Base-by-base conservation (phyloP, 495 filamentous ascomycete species). In the Achaetomiella virescens region DNA sequence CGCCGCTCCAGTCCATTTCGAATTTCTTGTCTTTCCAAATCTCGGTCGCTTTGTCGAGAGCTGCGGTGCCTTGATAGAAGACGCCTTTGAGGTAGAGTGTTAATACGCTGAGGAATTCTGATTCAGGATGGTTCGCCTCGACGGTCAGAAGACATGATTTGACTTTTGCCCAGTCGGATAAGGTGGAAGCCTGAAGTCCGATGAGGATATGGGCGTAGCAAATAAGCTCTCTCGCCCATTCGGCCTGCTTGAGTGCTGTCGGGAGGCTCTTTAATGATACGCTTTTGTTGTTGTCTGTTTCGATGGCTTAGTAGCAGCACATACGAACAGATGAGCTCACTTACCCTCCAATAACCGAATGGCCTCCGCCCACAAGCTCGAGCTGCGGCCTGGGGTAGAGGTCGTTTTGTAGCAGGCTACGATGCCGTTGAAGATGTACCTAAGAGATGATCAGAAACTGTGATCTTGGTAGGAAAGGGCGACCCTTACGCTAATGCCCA, bases 11-110 rank as follows among this genome's bases (percentile, higher is more conserved):
- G 27, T 74, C 66, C 17, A 85, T 75, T 6, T 64, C 66, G 54
- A 95, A 81, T 35, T 73, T 66, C 10, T 73, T 66, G 38, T 83
- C 79, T 63, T 82, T 75, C 73, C 84, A 97, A 17, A 85, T 76
- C 12, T 70, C 61, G 25, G 89, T 72, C 4, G 93, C 92, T 0
- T 70, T 62, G 18, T 78, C 73, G 10, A 92, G 73, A 41, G 88
- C 75, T 20, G 90, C 91, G 4, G 78, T 86, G 25, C 86, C 90
- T 68, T 99, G 95, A 40, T 82, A 72, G 60, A 91, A 86, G 27
- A 87, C 80, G 2, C 87, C 93, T 6, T 76, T 66, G 8, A 96
- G 84, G 66, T 97, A 97, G 1, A 72, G 73, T 56, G 33, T 78
- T 65, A 72, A 78, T 47, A 62, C 64, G 50, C 65, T 61, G 9